Evolutionary conservation across 1,139 yeast species (phyloP).

Genomic region (Kluyveromyces sp.): DNA sequence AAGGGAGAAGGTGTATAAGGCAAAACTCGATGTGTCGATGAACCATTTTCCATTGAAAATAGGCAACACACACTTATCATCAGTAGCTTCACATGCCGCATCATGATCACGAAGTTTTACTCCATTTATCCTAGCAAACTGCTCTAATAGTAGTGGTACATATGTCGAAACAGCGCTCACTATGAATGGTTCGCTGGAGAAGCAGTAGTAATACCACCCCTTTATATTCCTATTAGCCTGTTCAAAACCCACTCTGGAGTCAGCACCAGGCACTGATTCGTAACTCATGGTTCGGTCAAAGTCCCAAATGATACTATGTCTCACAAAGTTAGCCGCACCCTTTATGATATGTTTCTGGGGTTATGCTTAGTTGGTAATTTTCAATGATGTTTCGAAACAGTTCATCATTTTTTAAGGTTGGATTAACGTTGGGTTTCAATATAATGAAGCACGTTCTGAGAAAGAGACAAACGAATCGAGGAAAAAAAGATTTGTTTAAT

Average conservation of each 20-base stretch:
- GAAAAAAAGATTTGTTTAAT: neutral
- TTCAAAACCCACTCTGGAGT: conserved; percentile 4
- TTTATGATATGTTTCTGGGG: too few relatives aligned
- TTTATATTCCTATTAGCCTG: conserved; percentile 32
- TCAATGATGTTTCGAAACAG: too few relatives aligned
- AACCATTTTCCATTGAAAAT: conserved; percentile 20
- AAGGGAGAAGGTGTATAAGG: conserved; percentile 58
- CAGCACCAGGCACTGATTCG: conserved; percentile 9
- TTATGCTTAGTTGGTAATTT: too few relatives aligned
- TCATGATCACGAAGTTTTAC: conserved; percentile 46
- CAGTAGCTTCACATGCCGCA: conserved; percentile 34
- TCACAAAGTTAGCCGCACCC: too few relatives aligned
- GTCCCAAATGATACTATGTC: neutral
- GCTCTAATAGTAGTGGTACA: conserved; percentile 58
- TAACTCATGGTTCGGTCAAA: conserved; percentile 7
- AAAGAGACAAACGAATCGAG: neutral
- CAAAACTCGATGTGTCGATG: conserved; percentile 61
- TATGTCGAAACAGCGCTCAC: conserved; percentile 68
- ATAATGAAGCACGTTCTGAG: too few relatives aligned
- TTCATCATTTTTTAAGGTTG: too few relatives aligned
- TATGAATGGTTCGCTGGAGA: conserved; percentile 69
- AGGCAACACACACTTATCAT: conserved; percentile 36
- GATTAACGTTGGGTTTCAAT: too few relatives aligned
- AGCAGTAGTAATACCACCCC: conserved; percentile 51
- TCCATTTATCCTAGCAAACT: conserved; percentile 59